Base-by-base conservation (phyloP, 169 alveolate genomes). In the Blepharisma undulans region DNA sequence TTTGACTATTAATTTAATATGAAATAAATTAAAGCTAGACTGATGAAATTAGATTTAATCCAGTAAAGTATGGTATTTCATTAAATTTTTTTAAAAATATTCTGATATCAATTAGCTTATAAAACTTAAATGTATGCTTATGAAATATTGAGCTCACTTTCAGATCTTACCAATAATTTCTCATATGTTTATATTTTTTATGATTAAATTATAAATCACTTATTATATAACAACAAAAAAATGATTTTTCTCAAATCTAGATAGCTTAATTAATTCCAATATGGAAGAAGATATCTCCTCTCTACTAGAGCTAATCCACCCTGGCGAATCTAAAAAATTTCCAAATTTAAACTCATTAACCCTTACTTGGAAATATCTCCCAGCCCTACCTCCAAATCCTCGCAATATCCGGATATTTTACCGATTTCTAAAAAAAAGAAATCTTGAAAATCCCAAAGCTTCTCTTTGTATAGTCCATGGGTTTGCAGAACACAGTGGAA, bases 401-500 rank as follows among this genome's bases (percentile, higher is more conserved):
- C 33, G 48, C 2, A 21, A 59, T 22, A 72, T 82, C 36, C 27
- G 89, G 76, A 10, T 82, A 10, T 34, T 82, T 32, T 82, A 82
- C 76, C 8, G 89, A n/a, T 22, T 22, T 19, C 27, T 82, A 4
- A 22, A 21, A 34, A 21, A 22, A 21, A 32, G 78, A 7, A n/a
- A 32, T 12, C 30, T 82, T 16, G 78, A 32, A 22, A 4, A 72
- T 14, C 89, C 89, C 10, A 82, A 82, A 82, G 89, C 78, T 34
- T 82, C 89, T 32, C 72, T 82, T 48, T 82, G 89, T 36, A 21
- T 82, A 21, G 34, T 90, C 61, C 96, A 94, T 84, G 96, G 96
- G n/a, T 88, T 91, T 80, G 96, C 94, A 30, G 95, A 94, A 84
- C 88, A 88, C 30, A 34, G 90, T 29, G 96, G 92, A 25, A 34